Percentiles rank a stretch among this genome's conserved stretches.
These are phyloP conservation scores for Ceratocystiopsis minuta DNA, from an alignment of 2,329 filamentous ascomycete species.

Conservation along the genomic window DNA sequence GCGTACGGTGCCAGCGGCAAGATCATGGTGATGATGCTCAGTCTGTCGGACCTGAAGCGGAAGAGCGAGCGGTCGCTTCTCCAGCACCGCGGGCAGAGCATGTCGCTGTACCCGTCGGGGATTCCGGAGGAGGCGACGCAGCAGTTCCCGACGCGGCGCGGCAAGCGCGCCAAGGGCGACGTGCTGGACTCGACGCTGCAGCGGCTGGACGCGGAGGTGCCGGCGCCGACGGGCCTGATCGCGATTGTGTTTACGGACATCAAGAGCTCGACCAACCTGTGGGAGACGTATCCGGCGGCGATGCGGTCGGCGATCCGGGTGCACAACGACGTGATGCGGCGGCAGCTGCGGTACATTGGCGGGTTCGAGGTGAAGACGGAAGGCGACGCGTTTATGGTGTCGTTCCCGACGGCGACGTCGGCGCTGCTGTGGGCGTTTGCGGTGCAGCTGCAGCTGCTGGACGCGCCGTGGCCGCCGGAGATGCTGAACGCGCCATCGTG, in stretches of 20 bases:
- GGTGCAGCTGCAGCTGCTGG: slow-evolving; percentile 72
- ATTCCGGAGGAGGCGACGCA: slow-evolving; percentile 46
- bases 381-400: slow-evolving; percentile 99
- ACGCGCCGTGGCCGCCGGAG: slow-evolving; percentile 84
- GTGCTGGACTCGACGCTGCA: slow-evolving; percentile 75
- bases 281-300: slow-evolving; percentile 86
- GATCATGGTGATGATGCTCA: slow-evolving; percentile 98
- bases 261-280: slow-evolving; percentile 90
- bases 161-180: slow-evolving; percentile 43
- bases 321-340: slow-evolving; percentile 92
- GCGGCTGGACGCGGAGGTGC: slow-evolving; percentile 75
- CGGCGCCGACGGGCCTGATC: slow-evolving; percentile 76
- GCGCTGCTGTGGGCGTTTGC: slow-evolving; percentile 93
- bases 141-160: slow-evolving; percentile 45
- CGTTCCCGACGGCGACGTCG: slow-evolving; percentile 88
- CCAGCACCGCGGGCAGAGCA: slow-evolving; percentile 54
- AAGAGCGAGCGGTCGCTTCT: slow-evolving; percentile 55
- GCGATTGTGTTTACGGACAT: slow-evolving; percentile 97
- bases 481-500: slow-evolving; percentile 76
- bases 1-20: slow-evolving; percentile 87
- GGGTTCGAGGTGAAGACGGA: slow-evolving; percentile 99
- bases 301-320: slow-evolving; percentile 96
- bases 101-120: slow-evolving; percentile 66
- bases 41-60: slow-evolving; percentile 77
- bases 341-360: slow-evolving; percentile 81